Evolutionary conservation across 352 stramenopile genomes (phyloP).

Genomic region (Globisporangium takayamanum): DNA sequence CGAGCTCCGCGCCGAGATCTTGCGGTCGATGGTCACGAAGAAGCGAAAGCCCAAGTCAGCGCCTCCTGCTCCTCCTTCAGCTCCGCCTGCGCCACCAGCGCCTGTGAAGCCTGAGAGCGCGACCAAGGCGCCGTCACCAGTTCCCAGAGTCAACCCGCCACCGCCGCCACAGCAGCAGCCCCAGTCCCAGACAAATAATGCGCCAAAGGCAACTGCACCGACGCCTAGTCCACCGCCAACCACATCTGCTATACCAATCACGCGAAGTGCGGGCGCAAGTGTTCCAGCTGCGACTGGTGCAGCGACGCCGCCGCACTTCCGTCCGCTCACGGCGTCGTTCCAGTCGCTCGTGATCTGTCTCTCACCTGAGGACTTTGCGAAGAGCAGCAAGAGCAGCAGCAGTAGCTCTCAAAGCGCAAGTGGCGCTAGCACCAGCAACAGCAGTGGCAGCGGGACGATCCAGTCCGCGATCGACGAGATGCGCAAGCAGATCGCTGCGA

Average conservation of each 20-base stretch:
- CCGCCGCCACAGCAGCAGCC: too few species aligned
- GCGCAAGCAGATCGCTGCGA: constrained; percentile 46
- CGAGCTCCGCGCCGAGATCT: constrained; percentile 35
- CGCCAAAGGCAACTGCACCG: not conserved
- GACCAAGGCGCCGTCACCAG: not conserved
- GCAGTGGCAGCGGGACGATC: constrained; percentile 17
- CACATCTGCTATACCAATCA: not conserved
- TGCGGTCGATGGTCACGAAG: constrained; percentile 39
- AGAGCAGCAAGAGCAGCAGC: constrained; percentile 13
- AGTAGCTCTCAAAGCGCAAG: not conserved
- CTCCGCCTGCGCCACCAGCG: not conserved
- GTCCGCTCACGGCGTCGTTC: constrained; percentile 51
- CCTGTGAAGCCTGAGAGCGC: not conserved
- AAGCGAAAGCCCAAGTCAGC: constrained; percentile 22
- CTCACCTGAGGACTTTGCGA: constrained; percentile 40
- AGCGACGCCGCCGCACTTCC: constrained; percentile 19
- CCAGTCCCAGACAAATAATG: too few species aligned
- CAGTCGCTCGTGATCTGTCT: constrained; percentile 71
- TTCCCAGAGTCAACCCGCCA: too few species aligned
- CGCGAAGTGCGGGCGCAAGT: not conserved
- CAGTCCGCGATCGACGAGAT: constrained; percentile 43
- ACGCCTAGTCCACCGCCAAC: not conserved
- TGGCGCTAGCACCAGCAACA: constrained; percentile 4
- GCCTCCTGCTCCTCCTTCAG: not conserved
- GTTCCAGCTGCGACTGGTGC: constrained; percentile 1